Evolutionary conservation across 805 yeast genomes (phyloP), one percentile per base, ranked within the genome.

Genomic region (Candida mattraensis): DNA sequence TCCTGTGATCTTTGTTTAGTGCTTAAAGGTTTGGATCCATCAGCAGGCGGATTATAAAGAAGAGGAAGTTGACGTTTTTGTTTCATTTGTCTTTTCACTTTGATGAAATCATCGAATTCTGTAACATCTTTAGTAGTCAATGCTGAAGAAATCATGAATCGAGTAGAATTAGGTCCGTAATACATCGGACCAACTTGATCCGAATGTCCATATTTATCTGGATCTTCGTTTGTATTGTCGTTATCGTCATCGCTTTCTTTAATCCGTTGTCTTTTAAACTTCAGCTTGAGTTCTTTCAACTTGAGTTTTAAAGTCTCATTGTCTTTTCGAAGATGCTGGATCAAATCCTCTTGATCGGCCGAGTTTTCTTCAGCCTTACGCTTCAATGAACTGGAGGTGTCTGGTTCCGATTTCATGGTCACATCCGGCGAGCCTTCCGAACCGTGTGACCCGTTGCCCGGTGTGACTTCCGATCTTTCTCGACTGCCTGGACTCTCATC

Each of bases 111-210:
- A 30, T 50, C 61, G 17, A 56, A 50, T 12, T 60, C 59, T 15
- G 39, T 40, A 7, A 48, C 44, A 12, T 56, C 54, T 29, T 65
- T 56, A 3, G 41, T 42, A 3, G 51, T 46, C 12, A 51, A 30
- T 4, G 58, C 38, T 2, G 63, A 51, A 22, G 67, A 66, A 24
- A 71, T 64, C 78, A 73, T 72, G 46, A 58, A 72, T 25, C 58
- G 54, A 5, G 72, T 63, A n/a, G 74, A 69, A 40, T 66, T 72
- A 1, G 79, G 78, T 0, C 78, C 78, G 47, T 70, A 74, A 44
- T 67, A 74, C 37, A 69, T 70, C 19, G 45, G 12, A 10, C 34
- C 38, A 3, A 18, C 34, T 5, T 28, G 28, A 21, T 22, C 23
- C 13, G 36, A 17, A n/a, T n/a, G n/a, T n/a, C n/a, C n/a, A n/a